Evolutionary conservation across 345 rosid genomes (phyloP), one percentile per base, ranked within the genome.

Genomic region (Melaleuca alternifolia): DNA sequence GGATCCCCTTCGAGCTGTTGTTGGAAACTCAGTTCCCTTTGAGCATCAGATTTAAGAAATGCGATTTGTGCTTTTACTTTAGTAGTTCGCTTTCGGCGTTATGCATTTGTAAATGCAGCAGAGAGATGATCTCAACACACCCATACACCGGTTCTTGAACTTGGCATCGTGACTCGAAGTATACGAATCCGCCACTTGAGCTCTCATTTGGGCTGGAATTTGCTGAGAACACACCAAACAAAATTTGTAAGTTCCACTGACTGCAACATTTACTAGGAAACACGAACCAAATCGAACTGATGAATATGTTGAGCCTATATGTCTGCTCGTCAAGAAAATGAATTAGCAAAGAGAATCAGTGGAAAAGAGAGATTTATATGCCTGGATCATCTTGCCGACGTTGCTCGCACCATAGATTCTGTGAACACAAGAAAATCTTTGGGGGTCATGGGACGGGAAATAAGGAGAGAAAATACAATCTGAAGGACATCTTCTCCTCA

Each of bases 331-430:
- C 85, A 18, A 33, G 85, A 65, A 23, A 44, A 86, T 10, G 83
- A 20, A 76, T 20, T 24, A 26, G 54, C 54, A 76, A 51, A 77
- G 46, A 86, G 54, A 53, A 44, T 10, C n/a, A 50, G 51, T 52
- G 13, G 53, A 62, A 33, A 65, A 4, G 46, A 65, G 46, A 33
- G 23, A 86, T 83, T 13, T 8, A 81, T 6, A 6, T 90, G 93
- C 96, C 94, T 93, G 94, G 83, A 96, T 94, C 93, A 95, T 85
- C 82, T 93, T 94, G 83, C 90, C 93, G 83, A 94, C 96, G 83
- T 93, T 95, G 87, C 96, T 93, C 77, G 98, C 97, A 26, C 98
- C 98, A 89, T 94, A 92, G 89, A 95, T 92, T 90, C 88, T 91
- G 87, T 94, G 98, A 87, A 94, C 85, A 48, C 83, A 88, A 62